Evolutionary conservation across 768 basidiomycete species (phyloP).

Genomic region (Suillus luteus): DNA sequence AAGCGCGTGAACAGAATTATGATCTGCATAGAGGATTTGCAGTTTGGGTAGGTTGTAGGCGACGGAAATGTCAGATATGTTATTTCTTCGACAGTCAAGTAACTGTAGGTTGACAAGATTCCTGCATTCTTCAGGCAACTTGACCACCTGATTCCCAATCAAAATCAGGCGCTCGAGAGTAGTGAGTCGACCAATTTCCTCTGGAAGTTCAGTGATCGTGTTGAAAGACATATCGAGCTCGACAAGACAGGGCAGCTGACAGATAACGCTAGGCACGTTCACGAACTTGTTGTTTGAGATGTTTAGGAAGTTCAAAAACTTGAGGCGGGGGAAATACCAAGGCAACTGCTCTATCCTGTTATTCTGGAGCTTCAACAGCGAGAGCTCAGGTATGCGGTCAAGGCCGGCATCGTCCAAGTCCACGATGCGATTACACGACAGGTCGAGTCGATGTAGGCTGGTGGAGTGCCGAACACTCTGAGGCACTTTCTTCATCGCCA

Average conservation of each 20-base stretch:
- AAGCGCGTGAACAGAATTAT: slow-evolving; percentile 83
- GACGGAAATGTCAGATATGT: slow-evolving; percentile 71
- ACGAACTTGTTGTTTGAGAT: slow-evolving; percentile 96
- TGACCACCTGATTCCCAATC: slow-evolving; percentile 81
- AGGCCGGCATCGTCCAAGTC: slow-evolving; percentile 87
- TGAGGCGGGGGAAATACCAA: slow-evolving; percentile 78
- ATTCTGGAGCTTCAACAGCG: slow-evolving; percentile 77
- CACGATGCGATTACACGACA: slow-evolving; percentile 88
- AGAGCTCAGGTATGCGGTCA: slow-evolving; percentile 71
- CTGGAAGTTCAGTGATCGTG: slow-evolving; percentile 77
- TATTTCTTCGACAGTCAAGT: slow-evolving; percentile 87
- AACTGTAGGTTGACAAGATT: slow-evolving; percentile 60
- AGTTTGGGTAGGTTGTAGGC: slow-evolving; percentile 72
- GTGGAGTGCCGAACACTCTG: slow-evolving; percentile 74
- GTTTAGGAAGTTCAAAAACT: slow-evolving; percentile 74
- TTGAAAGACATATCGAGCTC: slow-evolving; percentile 97
- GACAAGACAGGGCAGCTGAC: slow-evolving; percentile 66
- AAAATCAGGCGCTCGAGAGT: slow-evolving; percentile 73
- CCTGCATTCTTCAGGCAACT: slow-evolving; percentile 63
- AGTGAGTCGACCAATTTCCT: slow-evolving; percentile 70
- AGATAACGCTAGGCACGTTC: slow-evolving; percentile 71
- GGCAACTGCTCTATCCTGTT: slow-evolving; percentile 90
- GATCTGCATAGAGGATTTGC: slow-evolving; percentile 69
- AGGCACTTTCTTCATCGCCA: slow-evolving; percentile 95
- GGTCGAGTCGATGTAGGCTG: slow-evolving; percentile 77